phyloP scores from a whole-genome alignment of 2,329 filamentous ascomycete genomes.

The Nectriaceae sp. region DNA sequence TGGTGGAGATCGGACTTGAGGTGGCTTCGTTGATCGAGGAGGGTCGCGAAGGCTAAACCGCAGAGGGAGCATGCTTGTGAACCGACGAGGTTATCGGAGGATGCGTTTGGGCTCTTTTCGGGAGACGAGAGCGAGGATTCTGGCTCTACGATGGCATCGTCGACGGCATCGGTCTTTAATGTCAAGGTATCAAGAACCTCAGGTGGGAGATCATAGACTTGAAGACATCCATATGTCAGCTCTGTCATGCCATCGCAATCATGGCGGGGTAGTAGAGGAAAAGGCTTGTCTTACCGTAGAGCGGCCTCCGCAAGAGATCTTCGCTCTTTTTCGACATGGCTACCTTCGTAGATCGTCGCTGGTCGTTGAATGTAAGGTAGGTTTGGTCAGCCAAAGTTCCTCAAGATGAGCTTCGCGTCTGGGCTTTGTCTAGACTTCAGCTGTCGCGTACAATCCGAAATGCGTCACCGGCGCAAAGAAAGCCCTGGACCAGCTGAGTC shows the following conservation, averaged over 20 bases:
- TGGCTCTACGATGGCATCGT: constrained; percentile 19
- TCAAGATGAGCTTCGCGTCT: constrained; percentile 8
- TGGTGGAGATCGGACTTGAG: constrained; percentile 87
- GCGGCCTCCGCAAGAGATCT: constrained; percentile 51
- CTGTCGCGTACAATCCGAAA: constrained; percentile 2
- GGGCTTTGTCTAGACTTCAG: constrained; percentile 14
- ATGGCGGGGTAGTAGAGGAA: constrained; percentile 12
- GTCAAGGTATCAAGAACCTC: constrained; percentile 71
- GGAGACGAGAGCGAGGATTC: constrained; percentile 24
- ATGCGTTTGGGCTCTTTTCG: constrained; percentile 24
- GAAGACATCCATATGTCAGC: constrained; percentile 13
- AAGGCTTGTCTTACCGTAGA: constrained; percentile 45
- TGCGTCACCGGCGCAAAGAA: constrained; percentile 13
- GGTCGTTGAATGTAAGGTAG: neutral
- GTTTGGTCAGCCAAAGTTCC: neutral
- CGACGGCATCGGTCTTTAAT: constrained; percentile 39
- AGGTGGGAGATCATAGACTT: constrained; percentile 80
- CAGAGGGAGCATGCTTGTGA: constrained; percentile 84
- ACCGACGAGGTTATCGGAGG: constrained; percentile 50
- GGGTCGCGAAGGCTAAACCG: constrained; percentile 66
- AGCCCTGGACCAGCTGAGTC: constrained; percentile 16
- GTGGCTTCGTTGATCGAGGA: constrained; percentile 83
- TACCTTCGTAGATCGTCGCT: neutral
- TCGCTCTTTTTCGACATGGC: constrained; percentile 44
- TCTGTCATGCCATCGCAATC: constrained; percentile 4